Conservation (phyloP, 1,284 basidiomycete genomes). For the Schizophyllum amplum region DNA sequence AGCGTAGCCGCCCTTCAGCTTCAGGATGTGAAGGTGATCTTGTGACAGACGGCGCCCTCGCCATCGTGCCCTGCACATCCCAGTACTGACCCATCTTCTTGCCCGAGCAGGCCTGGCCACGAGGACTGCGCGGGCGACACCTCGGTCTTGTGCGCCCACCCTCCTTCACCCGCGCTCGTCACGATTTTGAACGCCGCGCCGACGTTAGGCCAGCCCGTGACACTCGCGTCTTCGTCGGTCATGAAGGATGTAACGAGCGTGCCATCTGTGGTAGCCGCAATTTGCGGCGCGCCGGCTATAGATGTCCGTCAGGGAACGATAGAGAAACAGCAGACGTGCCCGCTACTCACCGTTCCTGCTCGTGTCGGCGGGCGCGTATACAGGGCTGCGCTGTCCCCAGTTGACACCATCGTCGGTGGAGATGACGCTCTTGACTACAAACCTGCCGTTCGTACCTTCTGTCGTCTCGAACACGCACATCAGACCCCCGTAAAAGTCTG, state of each 20-base stretch:
- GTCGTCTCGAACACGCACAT: conserved; percentile 17
- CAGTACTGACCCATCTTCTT: conserved; percentile 4
- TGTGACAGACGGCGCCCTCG: background rate
- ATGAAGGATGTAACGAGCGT: conserved; percentile 17
- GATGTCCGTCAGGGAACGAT: background rate
- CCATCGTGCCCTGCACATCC: conserved; percentile 8
- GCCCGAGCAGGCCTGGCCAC: conserved; percentile 5
- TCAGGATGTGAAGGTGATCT: background rate
- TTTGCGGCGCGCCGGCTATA: conserved; percentile 14
- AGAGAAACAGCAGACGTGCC: background rate
- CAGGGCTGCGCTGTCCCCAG: conserved; percentile 9
- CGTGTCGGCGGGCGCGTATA: conserved; percentile 12
- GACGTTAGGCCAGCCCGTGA: background rate
- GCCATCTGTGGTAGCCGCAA: conserved; percentile 10
- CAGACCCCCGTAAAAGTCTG: conserved; percentile 1
- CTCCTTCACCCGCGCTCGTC: conserved; percentile 2
- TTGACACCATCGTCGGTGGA: conserved; percentile 14
- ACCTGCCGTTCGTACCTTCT: conserved; percentile 9
- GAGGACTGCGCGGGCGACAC: conserved; percentile 2
- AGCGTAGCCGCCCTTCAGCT: no score
- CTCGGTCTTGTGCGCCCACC: conserved; percentile 10
- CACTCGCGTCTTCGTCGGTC: conserved; percentile 18
- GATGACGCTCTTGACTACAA: conserved; percentile 15
- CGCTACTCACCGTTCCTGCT: conserved; percentile 6
- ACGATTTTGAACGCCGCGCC: conserved; percentile 8